Base-by-base conservation (phyloP, 805 yeast species). In the Candida koratica region DNA sequence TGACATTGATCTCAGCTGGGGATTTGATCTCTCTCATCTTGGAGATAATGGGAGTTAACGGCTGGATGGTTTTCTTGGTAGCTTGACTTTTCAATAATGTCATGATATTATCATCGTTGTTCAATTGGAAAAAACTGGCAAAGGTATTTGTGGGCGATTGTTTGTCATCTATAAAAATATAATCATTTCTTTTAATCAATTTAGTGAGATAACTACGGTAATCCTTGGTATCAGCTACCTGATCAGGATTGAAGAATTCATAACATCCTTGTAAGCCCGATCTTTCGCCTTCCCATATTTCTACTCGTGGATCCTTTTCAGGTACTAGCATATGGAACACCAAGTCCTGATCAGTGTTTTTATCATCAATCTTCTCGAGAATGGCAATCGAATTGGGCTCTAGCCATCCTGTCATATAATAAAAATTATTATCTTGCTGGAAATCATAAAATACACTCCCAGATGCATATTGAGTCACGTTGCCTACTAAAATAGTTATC, bases 211-310 rank as follows among this genome's bases (percentile, higher is more conserved):
- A 70, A 3, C 52, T 39, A 6, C 61, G 61, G 10, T 78, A 51
- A 5, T 59, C 52, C 19, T 70, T 66, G 25, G 74, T 69, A 28
- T 75, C 74, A 25, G 71, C 72, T 5, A 84, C 79, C 34, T 70
- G 71, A 58, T 88, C 97, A 3, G 96, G 95, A 55, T 90, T 93
- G 64, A 93, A 93, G 30, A 80, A 77, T 33, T 87, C 90, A 26
- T 60, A 62, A 0, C 82, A 96, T 11, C 94, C 96, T 32, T 80
- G 76, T 3, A 80, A 71, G 1, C 99, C 99, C 12, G 94, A 82
- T 48, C 95, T 74, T 28, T 76, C 81, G 9, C 99, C 99, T 49
- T 90, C 97, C 99, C 99, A 93, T 44, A 82, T 77, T 60, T 93
- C 98, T 15, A 74, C 76, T 32, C 68, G 69, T 5, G 77, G 73